phyloP scores from a whole-genome alignment of 352 stramenopile genomes.

The Elongisporangium senticosum region DNA sequence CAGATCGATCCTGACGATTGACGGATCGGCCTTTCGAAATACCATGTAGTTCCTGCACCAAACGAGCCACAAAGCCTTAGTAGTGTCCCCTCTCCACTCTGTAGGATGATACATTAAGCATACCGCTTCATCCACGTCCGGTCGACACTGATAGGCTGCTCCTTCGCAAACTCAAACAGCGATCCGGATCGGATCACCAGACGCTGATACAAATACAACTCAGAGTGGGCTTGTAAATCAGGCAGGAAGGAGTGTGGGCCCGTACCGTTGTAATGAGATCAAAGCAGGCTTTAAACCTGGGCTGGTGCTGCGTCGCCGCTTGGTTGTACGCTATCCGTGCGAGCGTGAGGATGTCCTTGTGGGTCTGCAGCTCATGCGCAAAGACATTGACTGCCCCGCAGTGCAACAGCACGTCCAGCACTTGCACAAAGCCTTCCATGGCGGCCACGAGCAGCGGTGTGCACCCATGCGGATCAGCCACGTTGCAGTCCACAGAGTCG shows the following conservation, averaged over 20 bases:
- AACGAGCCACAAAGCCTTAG: not conserved
- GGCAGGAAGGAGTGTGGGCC: no score
- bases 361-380: not conserved
- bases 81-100: not conserved
- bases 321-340: not conserved
- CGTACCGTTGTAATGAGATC: not conserved
- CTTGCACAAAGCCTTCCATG: not conserved
- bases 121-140: not conserved
- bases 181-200: not conserved
- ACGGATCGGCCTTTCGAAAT: not conserved
- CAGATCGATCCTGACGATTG: not conserved
- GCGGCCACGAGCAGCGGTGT: constrained; percentile 35
- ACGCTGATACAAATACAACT: not conserved
- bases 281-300: not conserved
- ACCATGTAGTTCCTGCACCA: not conserved
- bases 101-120: not conserved
- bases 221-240: no score
- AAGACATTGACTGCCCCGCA: not conserved
- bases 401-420: not conserved
- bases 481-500: constrained; percentile 34
- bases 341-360: not conserved
- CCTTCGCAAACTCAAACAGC: not conserved
- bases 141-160: not conserved
- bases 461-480: constrained; percentile 46
- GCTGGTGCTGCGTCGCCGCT: not conserved